Conservation (phyloP, 2,329 filamentous ascomycete genomes). For the Chrysosporium keratinophilum region DNA sequence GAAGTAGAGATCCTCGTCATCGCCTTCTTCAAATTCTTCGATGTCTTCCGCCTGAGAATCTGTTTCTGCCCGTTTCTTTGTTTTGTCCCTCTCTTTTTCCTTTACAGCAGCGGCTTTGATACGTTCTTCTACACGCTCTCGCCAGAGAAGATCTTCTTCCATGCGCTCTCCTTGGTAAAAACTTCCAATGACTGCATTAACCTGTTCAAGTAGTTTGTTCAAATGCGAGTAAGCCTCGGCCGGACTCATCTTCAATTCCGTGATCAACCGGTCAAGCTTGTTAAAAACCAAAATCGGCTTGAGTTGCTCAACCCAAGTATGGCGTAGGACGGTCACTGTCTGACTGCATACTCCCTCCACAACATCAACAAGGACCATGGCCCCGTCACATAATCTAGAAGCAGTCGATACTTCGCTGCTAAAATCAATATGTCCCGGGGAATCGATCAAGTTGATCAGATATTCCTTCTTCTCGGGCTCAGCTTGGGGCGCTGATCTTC, state of each 20-base stretch:
- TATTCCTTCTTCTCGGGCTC: slow-evolving; percentile 72
- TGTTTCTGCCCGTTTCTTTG: slow-evolving; percentile 39
- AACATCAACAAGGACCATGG: slow-evolving; percentile 86
- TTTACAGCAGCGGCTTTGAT: slow-evolving; percentile 61
- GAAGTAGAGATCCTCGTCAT: slow-evolving; percentile 96
- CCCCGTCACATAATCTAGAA: slow-evolving; percentile 86
- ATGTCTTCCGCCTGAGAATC: slow-evolving; percentile 42
- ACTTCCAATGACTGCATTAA: slow-evolving; percentile 92
- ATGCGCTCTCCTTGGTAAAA: slow-evolving; percentile 97
- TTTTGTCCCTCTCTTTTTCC: slow-evolving; percentile 40
- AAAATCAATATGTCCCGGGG: slow-evolving; percentile 96
- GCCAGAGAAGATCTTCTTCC: slow-evolving; percentile 96
- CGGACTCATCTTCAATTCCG: slow-evolving; percentile 88
- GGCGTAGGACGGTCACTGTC: slow-evolving; percentile 89
- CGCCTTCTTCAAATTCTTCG: slow-evolving; percentile 69
- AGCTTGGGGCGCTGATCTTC: slow-evolving; percentile 58
- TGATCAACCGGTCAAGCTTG: slow-evolving; percentile 92
- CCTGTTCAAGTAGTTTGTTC: slow-evolving; percentile 81
- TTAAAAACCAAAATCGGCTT: slow-evolving; percentile 94
- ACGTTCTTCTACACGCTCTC: slow-evolving; percentile 81
- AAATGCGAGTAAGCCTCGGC: slow-evolving; percentile 81
- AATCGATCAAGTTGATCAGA: slow-evolving; percentile 94
- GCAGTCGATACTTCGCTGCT: slow-evolving; percentile 96
- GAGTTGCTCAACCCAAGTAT: slow-evolving; percentile 91
- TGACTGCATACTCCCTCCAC: slow-evolving; percentile 98